Evolutionary conservation across 805 yeast species (phyloP).

Genomic region (Torulaspora delbrueckii): DNA sequence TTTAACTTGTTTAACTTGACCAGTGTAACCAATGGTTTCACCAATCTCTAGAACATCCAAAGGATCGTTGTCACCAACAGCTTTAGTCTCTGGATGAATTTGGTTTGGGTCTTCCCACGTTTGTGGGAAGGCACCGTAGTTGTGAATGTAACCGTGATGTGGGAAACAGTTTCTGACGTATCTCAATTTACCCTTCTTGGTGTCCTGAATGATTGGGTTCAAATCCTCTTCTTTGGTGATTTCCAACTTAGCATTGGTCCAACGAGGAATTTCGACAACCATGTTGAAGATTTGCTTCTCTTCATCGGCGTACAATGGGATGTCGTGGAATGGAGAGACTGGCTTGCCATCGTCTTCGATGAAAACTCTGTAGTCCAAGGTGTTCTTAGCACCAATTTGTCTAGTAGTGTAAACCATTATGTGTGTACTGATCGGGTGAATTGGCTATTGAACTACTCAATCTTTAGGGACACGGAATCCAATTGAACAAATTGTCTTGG

Average conservation of each 20-base stretch:
- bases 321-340: constrained; percentile 92
- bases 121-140: constrained; percentile 98
- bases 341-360: constrained; percentile 91
- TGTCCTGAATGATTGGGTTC: constrained; percentile 95
- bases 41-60: constrained; percentile 84
- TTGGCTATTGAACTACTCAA: neutral
- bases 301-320: constrained; percentile 89
- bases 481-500: neutral
- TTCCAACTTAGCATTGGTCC: constrained; percentile 97
- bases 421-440: neutral
- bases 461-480: neutral
- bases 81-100: constrained; percentile 61
- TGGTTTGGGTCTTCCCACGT: constrained; percentile 75
- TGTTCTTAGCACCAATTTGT: constrained; percentile 92
- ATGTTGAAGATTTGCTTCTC: constrained; percentile 82
- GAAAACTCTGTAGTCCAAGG: constrained; percentile 87
- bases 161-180: constrained; percentile 98
- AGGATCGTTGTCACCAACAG: constrained; percentile 80
- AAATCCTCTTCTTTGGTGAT: constrained; percentile 76
- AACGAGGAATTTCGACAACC: constrained; percentile 97
- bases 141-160: constrained; percentile 96
- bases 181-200: constrained; percentile 94
- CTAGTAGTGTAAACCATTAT: constrained; percentile 78
- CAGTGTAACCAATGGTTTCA: constrained; percentile 56
- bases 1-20: constrained; percentile 81